Evolutionary conservation across 495 filamentous ascomycete genomes (phyloP), one percentile per base, ranked within the genome.

Genomic region (Aspergillus hancockii): DNA sequence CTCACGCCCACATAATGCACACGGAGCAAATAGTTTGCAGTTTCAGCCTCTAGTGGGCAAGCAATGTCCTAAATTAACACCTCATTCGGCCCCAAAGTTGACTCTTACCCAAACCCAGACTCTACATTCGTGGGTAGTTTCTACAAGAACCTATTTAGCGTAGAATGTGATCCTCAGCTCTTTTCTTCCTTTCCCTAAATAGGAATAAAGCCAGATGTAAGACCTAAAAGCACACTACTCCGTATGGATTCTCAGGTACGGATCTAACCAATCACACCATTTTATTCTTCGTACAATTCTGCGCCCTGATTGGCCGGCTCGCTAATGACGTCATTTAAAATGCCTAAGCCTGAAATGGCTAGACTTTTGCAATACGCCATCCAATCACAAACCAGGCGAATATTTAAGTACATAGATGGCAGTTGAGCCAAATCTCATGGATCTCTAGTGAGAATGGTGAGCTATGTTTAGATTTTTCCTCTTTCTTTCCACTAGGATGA

Each of bases 401-500:
- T 8, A 45, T 45, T 45, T 18, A 14, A n/a, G n/a, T 19, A 8
- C 41, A 12, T 45, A 19, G 2, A 45, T 36, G 34, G 9, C 34
- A 36, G 34, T 12, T 14, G 34, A 14, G 13, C 34, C 34, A 45
- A 45, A 18, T 12, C 41, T 45, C 14, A 45, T 45, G n/a, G 16
- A 45, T n/a, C 41, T n/a, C 5, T 45, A 18, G 41, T 8, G 5
- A 45, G n/a, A 19, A 36, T 10, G 13, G 4, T 10, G n/a, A 14
- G 41, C 41, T 45, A 45, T 45, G 41, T 12, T 12, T 45, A 45
- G 41, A 45, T 45, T 45, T 45, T 45, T 45, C 9, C 14, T 45
- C 18, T 21, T 45, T 14, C 12, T 36, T 36, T 36, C 8, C 8
- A 36, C 13, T 10, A 14, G 34, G 12, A 36, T 5, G 14, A 45